Percentiles rank a stretch among this genome's conserved stretches.
phyloP scores from a whole-genome alignment of 148 eudicot species.

The Tetragonia tetragonoides region DNA sequence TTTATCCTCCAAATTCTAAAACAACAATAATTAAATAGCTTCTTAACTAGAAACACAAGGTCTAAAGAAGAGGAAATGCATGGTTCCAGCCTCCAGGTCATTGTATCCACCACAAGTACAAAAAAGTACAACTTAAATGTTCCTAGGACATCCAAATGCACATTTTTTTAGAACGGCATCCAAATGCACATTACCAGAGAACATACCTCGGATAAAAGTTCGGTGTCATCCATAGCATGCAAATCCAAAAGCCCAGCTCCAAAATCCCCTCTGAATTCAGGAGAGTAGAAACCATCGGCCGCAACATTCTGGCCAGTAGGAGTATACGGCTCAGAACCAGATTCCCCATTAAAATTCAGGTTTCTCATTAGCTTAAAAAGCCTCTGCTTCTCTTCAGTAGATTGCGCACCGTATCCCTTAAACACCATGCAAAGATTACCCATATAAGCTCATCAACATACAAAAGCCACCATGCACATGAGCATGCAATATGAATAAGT shows the following conservation, averaged over 20 bases:
- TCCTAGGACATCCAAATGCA: neutral
- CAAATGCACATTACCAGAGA: conserved; percentile 5
- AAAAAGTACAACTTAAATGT: neutral
- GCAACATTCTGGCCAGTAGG: conserved; percentile 71
- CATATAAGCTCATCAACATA: conserved; percentile 4
- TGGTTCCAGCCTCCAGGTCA: neutral
- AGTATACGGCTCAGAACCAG: conserved; percentile 81
- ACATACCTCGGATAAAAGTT: conserved; percentile 88
- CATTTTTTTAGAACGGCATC: neutral
- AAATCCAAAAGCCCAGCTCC: conserved; percentile 98
- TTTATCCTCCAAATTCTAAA: no score
- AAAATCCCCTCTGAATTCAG: conserved; percentile 95
- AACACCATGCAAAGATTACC: conserved; percentile 18
- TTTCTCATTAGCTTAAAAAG: conserved; percentile 90
- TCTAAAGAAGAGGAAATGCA: neutral
- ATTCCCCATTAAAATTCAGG: conserved; percentile 88
- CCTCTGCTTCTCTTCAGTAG: conserved; percentile 96
- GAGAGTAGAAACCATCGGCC: conserved; percentile 66
- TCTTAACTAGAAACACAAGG: neutral
- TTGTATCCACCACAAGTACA: neutral
- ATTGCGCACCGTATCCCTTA: conserved; percentile 97
- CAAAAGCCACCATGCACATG: neutral
- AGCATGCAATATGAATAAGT: neutral
- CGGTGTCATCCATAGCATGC: conserved; percentile 98
- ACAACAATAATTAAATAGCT: no score